These are phyloP conservation scores for Mycothermus thermophilus DNA, from an alignment of 495 filamentous ascomycete genomes.

Conservation along the genomic window DNA sequence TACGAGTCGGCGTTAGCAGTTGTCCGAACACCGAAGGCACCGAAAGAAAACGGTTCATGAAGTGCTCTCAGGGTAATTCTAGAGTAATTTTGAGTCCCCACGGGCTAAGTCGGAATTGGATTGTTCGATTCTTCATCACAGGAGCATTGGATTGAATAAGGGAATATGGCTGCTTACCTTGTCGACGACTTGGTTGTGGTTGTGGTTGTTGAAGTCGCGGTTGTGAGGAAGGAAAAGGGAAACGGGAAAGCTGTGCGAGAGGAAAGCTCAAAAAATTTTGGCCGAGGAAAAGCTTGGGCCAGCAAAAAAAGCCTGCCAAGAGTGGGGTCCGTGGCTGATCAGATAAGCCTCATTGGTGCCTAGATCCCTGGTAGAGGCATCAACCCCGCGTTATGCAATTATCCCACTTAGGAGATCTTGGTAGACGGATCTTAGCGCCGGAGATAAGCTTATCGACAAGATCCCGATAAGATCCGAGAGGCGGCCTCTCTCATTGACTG, in stretches of 20 bases:
- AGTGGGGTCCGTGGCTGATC: constrained; percentile 17
- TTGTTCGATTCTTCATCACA: constrained; percentile 51
- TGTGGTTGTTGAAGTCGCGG: neutral
- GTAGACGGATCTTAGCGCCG: constrained; percentile 2
- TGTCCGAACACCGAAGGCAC: constrained; percentile 1
- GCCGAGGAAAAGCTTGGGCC: neutral
- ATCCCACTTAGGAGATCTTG: neutral
- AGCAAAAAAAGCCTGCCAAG: constrained; percentile 8
- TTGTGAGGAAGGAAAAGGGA: neutral
- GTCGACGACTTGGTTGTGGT: constrained; percentile 6
- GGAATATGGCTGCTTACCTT: constrained; percentile 29
- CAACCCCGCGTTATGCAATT: neutral
- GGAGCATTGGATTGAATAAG: constrained; percentile 10
- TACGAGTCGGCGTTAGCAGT: constrained; percentile 15
- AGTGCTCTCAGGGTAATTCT: constrained; percentile 56
- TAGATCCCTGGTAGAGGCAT: neutral
- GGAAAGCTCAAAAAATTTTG: constrained; percentile 17
- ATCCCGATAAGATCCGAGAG: constrained; percentile 9
- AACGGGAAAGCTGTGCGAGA: constrained; percentile 10
- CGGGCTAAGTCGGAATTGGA: constrained; percentile 65
- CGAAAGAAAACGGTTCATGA: constrained; percentile 4
- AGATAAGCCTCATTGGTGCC: too few species aligned
- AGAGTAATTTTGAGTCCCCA: constrained; percentile 51
- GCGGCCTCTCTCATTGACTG: constrained; percentile 10
- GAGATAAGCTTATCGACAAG: constrained; percentile 17